These are phyloP conservation scores for Pachyrhizus erosus DNA, from an alignment of 306 rosid genomes.

Conservation along the genomic window DNA sequence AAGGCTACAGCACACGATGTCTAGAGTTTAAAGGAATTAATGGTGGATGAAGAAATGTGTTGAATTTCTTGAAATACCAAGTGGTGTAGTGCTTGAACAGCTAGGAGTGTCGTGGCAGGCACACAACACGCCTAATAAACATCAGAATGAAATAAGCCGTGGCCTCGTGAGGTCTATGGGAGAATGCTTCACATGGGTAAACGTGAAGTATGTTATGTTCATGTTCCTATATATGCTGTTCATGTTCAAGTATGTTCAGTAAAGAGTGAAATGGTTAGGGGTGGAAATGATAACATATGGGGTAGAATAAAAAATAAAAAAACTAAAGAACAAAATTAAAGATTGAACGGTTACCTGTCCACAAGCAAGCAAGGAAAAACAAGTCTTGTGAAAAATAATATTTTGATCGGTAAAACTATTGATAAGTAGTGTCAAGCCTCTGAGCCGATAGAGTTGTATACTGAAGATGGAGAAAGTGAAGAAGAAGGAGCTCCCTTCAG, in stretches of 20 bases:
- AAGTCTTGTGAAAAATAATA: background rate
- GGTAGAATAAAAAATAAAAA: background rate
- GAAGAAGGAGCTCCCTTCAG: slow-evolving; percentile 87
- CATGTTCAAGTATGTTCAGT: background rate
- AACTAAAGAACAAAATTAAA: background rate
- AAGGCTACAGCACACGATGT: background rate
- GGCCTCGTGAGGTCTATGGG: too few relatives aligned
- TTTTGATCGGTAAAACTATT: background rate
- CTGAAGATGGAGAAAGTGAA: slow-evolving; percentile 50
- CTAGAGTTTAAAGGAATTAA: background rate
- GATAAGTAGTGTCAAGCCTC: background rate
- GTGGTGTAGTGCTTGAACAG: background rate
- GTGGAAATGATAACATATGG: background rate
- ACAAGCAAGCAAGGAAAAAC: background rate
- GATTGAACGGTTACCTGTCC: background rate
- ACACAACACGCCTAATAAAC: background rate
- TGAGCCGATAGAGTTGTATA: slow-evolving; percentile 17
- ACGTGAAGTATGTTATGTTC: background rate
- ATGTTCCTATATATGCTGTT: background rate
- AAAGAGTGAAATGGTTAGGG: background rate
- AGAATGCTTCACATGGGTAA: background rate
- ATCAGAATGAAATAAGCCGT: background rate
- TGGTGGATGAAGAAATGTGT: background rate
- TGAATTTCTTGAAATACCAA: slow-evolving; percentile 14
- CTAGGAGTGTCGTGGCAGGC: background rate